phyloP scores from a whole-genome alignment of 73 alveolate species.

The Symbiodinium pilosum region DNA sequence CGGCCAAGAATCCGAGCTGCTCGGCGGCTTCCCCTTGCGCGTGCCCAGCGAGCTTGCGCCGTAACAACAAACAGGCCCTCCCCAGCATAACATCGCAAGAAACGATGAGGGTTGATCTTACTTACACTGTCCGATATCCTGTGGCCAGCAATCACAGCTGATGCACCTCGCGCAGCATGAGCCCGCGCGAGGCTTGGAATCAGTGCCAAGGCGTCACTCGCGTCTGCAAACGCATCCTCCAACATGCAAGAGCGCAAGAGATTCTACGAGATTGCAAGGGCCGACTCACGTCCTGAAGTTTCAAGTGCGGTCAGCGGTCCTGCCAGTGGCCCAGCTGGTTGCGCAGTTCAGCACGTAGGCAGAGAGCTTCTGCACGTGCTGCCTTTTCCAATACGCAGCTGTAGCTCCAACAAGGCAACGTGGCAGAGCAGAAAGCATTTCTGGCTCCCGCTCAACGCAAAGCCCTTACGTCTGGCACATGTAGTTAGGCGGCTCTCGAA shows the following conservation, averaged over 20 bases:
- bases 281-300: neutral
- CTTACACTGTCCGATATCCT: too few relatives aligned
- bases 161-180: slow-evolving; percentile 70
- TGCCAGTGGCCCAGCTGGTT: slow-evolving; percentile 55
- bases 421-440: neutral
- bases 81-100: too few relatives aligned
- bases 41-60: neutral
- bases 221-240: slow-evolving; percentile 71
- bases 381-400: slow-evolving; percentile 12
- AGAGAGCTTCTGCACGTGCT: slow-evolving; percentile 69
- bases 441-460: too few relatives aligned
- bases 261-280: neutral
- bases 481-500: too few relatives aligned
- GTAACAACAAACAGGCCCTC: neutral
- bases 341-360: slow-evolving; percentile 35
- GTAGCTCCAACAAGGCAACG: neutral
- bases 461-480: too few relatives aligned
- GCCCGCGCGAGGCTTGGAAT: slow-evolving; percentile 84
- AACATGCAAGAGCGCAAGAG: neutral
- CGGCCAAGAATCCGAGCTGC: slow-evolving; percentile 74
- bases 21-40: slow-evolving; percentile 78
- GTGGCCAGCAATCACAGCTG: too few relatives aligned
- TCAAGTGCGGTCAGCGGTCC: neutral
- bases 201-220: slow-evolving; percentile 52
- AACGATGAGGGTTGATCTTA: too few relatives aligned